These are phyloP conservation scores for Apiospora koreana DNA, from an alignment of 2,329 filamentous ascomycete genomes.

Conservation along the genomic window DNA sequence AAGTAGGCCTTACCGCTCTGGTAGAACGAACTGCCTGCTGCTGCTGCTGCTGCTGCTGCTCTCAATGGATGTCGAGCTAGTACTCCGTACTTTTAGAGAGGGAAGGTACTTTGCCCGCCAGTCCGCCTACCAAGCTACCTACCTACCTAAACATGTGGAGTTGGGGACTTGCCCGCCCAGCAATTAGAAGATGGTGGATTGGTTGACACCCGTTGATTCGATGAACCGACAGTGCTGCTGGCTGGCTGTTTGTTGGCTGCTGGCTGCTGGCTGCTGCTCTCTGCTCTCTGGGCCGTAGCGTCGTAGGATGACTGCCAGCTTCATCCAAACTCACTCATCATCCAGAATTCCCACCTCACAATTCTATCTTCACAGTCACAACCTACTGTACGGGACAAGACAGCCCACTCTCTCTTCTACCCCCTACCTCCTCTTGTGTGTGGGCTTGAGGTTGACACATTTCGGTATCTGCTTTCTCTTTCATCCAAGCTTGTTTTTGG, in stretches of 20 bases:
- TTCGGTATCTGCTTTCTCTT: constrained; percentile 6
- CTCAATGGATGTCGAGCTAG: not conserved
- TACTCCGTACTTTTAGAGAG: too few relatives aligned
- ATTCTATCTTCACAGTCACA: constrained; percentile 9
- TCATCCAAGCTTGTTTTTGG: not conserved
- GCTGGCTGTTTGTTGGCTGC: not conserved
- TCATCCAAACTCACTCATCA: constrained; percentile 9
- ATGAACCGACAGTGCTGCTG: not conserved
- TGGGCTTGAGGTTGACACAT: constrained; percentile 14
- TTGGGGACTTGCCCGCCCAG: not conserved
- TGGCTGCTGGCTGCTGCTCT: not conserved
- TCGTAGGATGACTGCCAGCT: constrained; percentile 10
- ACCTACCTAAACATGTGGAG: not conserved
- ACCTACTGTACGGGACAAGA: constrained; percentile 11
- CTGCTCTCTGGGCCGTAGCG: not conserved
- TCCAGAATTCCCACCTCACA: constrained; percentile 12
- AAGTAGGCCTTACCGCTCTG: not conserved
- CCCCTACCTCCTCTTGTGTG: constrained; percentile 8
- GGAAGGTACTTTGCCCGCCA: not conserved
- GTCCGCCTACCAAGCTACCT: too few relatives aligned
- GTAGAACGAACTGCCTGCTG: not conserved
- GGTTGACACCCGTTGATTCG: not conserved
- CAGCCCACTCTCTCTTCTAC: constrained; percentile 11
- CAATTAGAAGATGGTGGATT: constrained; percentile 6
- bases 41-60: too few relatives aligned